Evolutionary conservation across 2,329 filamentous ascomycete genomes (phyloP).

Genomic region (Blastomyces parvus): DNA sequence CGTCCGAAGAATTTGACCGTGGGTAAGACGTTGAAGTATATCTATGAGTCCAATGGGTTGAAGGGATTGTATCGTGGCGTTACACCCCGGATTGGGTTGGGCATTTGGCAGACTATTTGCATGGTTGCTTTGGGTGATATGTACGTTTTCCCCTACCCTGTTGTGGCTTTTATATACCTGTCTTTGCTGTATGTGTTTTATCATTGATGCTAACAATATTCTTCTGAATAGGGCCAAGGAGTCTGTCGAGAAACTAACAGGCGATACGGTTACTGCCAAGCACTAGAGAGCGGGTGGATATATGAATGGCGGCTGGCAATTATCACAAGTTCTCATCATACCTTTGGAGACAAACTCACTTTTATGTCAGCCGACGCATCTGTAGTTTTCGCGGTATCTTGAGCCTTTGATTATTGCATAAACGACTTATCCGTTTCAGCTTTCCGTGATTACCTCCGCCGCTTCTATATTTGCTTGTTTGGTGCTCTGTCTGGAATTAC

Average conservation of each 20-base stretch:
- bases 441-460: not conserved
- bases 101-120: conserved; percentile 98
- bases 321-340: not conserved
- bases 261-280: conserved; percentile 55
- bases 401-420: not conserved
- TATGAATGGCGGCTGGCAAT: conserved; percentile 12
- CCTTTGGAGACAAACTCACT: not conserved
- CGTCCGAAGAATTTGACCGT: conserved; percentile 99
- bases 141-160: conserved; percentile 47
- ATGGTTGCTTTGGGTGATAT: conserved; percentile 99
- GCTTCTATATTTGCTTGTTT: not conserved
- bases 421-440: not conserved
- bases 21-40: conserved; percentile 70
- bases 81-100: conserved; percentile 82
- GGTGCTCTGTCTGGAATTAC: not conserved
- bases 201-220: conserved; percentile 24
- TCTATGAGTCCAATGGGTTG: conserved; percentile 80
- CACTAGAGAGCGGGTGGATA: conserved; percentile 43
- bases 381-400: not conserved
- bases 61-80: conserved; percentile 94
- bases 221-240: conserved; percentile 49
- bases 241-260: conserved; percentile 55
- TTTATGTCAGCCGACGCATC: not conserved
- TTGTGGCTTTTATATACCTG: not conserved
- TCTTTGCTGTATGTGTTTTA: not conserved